Conservation (phyloP, 176 grass and related monocot genomes). For the Oropetium thomaeum region DNA sequence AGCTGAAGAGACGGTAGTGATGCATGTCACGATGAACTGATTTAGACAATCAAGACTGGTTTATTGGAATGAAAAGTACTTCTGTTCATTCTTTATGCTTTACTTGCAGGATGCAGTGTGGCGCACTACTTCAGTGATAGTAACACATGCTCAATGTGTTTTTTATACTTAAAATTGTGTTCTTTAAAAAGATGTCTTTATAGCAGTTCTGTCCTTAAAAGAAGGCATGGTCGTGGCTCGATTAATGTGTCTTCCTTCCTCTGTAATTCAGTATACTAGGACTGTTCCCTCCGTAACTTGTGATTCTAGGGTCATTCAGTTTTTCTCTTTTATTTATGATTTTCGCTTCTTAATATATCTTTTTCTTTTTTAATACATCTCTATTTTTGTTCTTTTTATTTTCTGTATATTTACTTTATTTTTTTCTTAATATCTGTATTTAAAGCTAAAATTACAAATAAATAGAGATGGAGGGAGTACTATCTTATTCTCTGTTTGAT, state of each 20-base stretch:
- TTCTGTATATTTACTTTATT: no score
- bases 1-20: not conserved
- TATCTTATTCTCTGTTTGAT: not conserved
- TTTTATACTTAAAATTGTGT: not conserved
- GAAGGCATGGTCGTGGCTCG: not conserved
- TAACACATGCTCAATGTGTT: not conserved
- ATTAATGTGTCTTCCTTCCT: constrained; percentile 22
- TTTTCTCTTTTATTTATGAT: no score
- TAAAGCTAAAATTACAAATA: no score
- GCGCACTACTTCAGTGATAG: not conserved
- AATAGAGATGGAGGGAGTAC: not conserved
- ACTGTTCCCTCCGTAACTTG: no score
- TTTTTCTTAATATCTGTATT: no score
- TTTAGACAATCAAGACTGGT: not conserved
- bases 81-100: not conserved
- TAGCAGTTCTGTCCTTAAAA: constrained; percentile 1
- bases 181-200: constrained; percentile 2
- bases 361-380: no score
- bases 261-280: no score
- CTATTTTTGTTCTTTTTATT: no score
- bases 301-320: no score
- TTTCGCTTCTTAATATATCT: no score
- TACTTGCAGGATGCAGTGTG: not conserved
- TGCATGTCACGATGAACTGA: not conserved
- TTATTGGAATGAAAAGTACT: not conserved